These are phyloP conservation scores for Liquidambar formosana DNA, from an alignment of 164 flowering plant species.

Conservation along the genomic window DNA sequence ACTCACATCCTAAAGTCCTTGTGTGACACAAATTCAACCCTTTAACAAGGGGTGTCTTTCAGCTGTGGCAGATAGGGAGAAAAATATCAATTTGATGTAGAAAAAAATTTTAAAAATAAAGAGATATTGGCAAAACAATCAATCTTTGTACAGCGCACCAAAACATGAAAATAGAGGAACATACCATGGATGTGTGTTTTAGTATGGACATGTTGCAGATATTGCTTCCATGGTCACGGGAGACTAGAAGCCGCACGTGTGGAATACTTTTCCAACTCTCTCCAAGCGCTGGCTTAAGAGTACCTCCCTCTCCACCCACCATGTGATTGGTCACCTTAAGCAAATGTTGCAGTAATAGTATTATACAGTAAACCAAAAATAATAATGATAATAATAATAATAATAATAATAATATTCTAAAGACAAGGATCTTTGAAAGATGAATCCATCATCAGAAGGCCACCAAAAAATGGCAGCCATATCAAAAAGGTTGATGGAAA, in stretches of 20 bases:
- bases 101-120: no score
- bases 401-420: no score
- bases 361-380: no score
- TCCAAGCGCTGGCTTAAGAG: constrained; percentile 75
- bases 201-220: constrained; percentile 43
- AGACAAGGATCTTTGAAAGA: no score
- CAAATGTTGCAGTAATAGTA: not conserved
- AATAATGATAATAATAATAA: no score
- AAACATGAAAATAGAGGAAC: not conserved
- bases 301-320: constrained; percentile 76
- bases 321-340: constrained; percentile 78
- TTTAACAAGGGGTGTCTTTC: no score
- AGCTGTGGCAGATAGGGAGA: not conserved
- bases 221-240: constrained; percentile 45
- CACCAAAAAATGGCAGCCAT: not conserved
- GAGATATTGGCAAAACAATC: not conserved
- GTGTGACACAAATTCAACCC: no score
- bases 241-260: constrained; percentile 66
- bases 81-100: not conserved
- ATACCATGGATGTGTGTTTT: constrained; percentile 65
- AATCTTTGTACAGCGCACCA: not conserved
- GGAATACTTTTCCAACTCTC: constrained; percentile 87
- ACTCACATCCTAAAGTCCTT: no score
- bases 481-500: not conserved
- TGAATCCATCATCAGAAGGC: not conserved